Conservation (phyloP, 2,329 filamentous ascomycete genomes). For the Phialophora chinensis region DNA sequence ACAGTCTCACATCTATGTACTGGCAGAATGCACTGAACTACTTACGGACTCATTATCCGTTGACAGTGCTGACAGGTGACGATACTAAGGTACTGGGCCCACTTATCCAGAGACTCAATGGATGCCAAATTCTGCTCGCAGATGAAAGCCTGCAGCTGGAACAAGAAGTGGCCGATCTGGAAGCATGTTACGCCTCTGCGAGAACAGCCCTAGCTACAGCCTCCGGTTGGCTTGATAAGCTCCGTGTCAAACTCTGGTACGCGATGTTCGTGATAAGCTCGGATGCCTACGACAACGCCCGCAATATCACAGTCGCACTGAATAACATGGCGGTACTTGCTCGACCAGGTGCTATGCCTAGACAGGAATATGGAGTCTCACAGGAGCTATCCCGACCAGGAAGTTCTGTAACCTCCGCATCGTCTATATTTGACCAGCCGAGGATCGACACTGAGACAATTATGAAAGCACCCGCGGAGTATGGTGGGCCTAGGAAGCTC, state of each 20-base stretch:
- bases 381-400: conserved; percentile 47
- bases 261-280: conserved; percentile 92
- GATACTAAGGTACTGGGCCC: conserved; percentile 73
- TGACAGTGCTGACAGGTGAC: conserved; percentile 61
- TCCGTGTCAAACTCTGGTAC: conserved; percentile 99
- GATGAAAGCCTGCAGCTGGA: conserved; percentile 30
- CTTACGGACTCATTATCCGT: conserved; percentile 66
- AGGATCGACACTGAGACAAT: conserved; percentile 87
- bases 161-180: conserved; percentile 30
- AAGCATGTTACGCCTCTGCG: conserved; percentile 19
- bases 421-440: conserved; percentile 73
- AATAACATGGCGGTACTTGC: conserved; percentile 79
- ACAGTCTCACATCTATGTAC: conserved; percentile 35
- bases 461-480: conserved; percentile 78
- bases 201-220: conserved; percentile 55
- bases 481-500: conserved; percentile 91
- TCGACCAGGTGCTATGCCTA: conserved; percentile 39
- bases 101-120: conserved; percentile 75
- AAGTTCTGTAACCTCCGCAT: conserved; percentile 55
- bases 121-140: conserved; percentile 65
- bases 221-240: conserved; percentile 73
- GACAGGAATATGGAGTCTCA: conserved; percentile 16
- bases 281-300: conserved; percentile 82
- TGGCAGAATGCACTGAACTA: conserved; percentile 85
- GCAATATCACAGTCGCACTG: conserved; percentile 82